These are phyloP conservation scores for Leucogyrophana mollusca DNA, from an alignment of 768 basidiomycete species.

Conservation along the genomic window DNA sequence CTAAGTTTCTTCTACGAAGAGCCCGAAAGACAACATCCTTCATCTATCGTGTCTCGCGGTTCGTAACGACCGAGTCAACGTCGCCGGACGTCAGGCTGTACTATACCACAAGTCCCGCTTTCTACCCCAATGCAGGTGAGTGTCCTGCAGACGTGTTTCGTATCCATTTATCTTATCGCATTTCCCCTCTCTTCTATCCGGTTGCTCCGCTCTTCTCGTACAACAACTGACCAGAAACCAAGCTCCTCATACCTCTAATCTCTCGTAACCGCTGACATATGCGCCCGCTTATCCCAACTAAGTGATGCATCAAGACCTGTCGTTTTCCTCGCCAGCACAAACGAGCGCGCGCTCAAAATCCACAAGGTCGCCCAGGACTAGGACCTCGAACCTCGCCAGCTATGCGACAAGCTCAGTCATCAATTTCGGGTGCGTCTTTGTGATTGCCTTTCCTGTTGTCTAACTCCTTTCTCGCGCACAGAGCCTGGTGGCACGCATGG, in stretches of 20 bases:
- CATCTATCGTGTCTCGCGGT: too few species aligned
- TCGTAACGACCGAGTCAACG: too few species aligned
- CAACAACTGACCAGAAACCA: constrained; percentile 10
- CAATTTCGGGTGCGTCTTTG: constrained; percentile 67
- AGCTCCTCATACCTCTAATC: constrained; percentile 90
- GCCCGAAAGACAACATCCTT: too few species aligned
- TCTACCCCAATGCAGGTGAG: too few species aligned
- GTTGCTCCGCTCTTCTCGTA: not conserved
- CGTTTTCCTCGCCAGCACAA: constrained; percentile 76
- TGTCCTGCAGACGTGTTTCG: too few species aligned
- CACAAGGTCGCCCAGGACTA: constrained; percentile 72
- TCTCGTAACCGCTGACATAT: constrained; percentile 75
- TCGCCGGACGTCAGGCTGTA: too few species aligned
- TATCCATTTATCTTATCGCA: too few species aligned
- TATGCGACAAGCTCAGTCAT: constrained; percentile 70
- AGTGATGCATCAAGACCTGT: constrained; percentile 51
- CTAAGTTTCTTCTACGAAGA: too few species aligned
- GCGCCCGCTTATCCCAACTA: constrained; percentile 68
- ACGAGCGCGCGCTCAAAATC: constrained; percentile 92
- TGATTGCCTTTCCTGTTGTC: not conserved
- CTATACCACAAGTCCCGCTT: too few species aligned
- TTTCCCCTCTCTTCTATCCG: too few species aligned
- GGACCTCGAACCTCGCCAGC: constrained; percentile 53
- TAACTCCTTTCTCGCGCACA: constrained; percentile 24
- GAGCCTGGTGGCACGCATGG: constrained; percentile 63